Conservation (phyloP, 495 filamentous ascomycete species). For the Geopyxis carbonaria region DNA sequence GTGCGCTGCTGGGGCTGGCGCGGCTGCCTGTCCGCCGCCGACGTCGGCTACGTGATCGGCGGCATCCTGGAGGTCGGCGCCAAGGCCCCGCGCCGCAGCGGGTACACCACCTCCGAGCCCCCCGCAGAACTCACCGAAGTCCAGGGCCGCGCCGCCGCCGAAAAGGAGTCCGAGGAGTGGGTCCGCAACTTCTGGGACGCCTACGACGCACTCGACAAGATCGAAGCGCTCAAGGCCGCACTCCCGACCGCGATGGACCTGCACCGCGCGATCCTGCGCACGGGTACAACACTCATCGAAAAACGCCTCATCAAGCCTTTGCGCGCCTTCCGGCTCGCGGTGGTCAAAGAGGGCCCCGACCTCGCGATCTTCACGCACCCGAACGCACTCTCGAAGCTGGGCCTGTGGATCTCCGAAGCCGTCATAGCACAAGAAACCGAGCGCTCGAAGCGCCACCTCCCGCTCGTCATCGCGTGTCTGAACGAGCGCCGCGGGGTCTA, state of each 20-base stretch:
- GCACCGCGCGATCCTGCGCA: constrained; percentile 82
- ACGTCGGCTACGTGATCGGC: constrained; percentile 77
- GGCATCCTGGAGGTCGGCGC: constrained; percentile 81
- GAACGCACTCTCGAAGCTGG: constrained; percentile 77
- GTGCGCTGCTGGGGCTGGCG: constrained; percentile 97
- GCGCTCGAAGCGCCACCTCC: constrained; percentile 50
- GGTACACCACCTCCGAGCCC: constrained; percentile 12
- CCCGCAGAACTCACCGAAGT: constrained; percentile 28
- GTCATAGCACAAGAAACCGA: constrained; percentile 77
- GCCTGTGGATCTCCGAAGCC: constrained; percentile 86
- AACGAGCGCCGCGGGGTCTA: constrained; percentile 82
- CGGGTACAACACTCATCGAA: constrained; percentile 73
- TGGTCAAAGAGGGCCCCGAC: constrained; percentile 90
- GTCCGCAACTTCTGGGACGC: constrained; percentile 76
- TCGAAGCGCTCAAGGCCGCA: constrained; percentile 57
- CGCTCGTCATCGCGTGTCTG: constrained; percentile 73
- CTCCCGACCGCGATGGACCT: constrained; percentile 76
- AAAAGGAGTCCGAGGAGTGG: constrained; percentile 45
- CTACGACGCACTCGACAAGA: constrained; percentile 73
- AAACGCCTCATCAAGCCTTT: constrained; percentile 89
- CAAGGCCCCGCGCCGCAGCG: constrained; percentile 9
- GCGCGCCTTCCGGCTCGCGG: constrained; percentile 79
- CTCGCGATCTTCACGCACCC: constrained; percentile 78
- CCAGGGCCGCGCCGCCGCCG: constrained; percentile 27
- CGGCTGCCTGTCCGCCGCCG: constrained; percentile 76